phyloP scores from a whole-genome alignment of 139 green algal species.

The Chlorella sp. region DNA sequence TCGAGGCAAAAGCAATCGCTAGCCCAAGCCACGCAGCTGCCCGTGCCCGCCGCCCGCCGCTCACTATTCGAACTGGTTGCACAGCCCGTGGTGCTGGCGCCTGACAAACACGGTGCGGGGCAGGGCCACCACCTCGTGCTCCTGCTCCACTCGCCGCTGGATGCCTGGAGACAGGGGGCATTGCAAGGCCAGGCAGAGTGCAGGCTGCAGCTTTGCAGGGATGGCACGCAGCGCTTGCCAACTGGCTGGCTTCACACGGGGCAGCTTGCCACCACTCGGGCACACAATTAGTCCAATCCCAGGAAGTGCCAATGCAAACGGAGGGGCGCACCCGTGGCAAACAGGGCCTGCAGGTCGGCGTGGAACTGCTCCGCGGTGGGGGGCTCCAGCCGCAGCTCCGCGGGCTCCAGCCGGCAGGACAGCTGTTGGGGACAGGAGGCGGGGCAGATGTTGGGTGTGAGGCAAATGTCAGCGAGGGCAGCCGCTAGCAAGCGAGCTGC shows the following conservation, averaged over 20 bases:
- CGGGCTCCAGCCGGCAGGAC: slow-evolving; percentile 21
- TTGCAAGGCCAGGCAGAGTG: neutral
- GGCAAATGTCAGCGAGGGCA: too few species aligned
- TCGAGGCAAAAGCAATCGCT: too few species aligned
- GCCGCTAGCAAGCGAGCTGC: too few species aligned
- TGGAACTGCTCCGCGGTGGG: slow-evolving; percentile 70
- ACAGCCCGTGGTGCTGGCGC: neutral
- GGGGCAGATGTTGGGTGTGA: too few species aligned
- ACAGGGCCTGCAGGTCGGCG: slow-evolving; percentile 65
- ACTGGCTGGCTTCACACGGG: too few species aligned
- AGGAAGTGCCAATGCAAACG: too few species aligned
- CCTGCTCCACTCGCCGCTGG: neutral
- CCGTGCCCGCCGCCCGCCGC: neutral
- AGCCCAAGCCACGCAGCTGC: too few species aligned
- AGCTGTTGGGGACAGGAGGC: too few species aligned
- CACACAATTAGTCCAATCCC: too few species aligned
- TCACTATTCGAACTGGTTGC: neutral
- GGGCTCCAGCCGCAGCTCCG: slow-evolving; percentile 53
- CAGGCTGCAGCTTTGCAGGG: neutral
- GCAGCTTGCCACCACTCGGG: too few species aligned
- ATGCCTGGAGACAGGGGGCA: slow-evolving; percentile 1
- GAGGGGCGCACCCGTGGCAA: slow-evolving; percentile 31
- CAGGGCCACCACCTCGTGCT: neutral
- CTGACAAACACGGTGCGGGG: neutral
- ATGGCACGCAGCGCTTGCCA: too few species aligned